phyloP scores from a whole-genome alignment of 2,329 filamentous ascomycete genomes.

The Neoscytalidium dimidiatum region DNA sequence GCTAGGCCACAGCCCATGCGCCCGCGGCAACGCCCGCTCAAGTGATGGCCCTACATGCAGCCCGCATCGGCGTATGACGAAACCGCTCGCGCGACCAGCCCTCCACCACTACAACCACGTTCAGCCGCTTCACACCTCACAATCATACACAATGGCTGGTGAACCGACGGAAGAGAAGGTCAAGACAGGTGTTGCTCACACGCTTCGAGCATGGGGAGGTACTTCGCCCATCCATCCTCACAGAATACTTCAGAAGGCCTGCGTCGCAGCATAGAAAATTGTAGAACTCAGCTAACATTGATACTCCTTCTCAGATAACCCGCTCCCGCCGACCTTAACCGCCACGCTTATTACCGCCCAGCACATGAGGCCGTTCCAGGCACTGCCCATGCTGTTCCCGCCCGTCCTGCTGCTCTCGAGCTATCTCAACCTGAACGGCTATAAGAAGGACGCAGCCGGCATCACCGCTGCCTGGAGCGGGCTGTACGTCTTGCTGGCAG shows the following conservation, averaged over 20 bases:
- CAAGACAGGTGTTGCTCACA: constrained; percentile 46
- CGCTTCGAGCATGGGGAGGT: constrained; percentile 56
- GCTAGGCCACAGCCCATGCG: no score
- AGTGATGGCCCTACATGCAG: not conserved
- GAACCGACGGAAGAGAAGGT: constrained; percentile 38
- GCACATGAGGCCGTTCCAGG: constrained; percentile 66
- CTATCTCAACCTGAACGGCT: constrained; percentile 65
- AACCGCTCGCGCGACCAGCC: not conserved
- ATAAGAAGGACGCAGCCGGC: constrained; percentile 64
- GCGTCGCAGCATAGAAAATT: no score
- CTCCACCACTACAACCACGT: not conserved
- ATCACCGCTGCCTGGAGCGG: constrained; percentile 66
- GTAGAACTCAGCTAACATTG: not conserved
- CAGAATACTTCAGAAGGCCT: not conserved
- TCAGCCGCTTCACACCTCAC: not conserved
- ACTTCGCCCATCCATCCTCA: constrained; percentile 24
- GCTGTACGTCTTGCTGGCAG: constrained; percentile 64
- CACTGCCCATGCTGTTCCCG: constrained; percentile 67
- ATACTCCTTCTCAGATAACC: not conserved
- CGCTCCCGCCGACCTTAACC: constrained; percentile 63
- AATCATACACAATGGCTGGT: constrained; percentile 38
- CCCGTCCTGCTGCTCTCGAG: constrained; percentile 66
- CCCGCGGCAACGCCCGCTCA: constrained; percentile 1
- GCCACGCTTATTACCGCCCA: constrained; percentile 68
- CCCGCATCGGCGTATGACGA: constrained; percentile 7